phyloP scores from a whole-genome alignment of 768 basidiomycete genomes.

The Suillus occidentalis region DNA sequence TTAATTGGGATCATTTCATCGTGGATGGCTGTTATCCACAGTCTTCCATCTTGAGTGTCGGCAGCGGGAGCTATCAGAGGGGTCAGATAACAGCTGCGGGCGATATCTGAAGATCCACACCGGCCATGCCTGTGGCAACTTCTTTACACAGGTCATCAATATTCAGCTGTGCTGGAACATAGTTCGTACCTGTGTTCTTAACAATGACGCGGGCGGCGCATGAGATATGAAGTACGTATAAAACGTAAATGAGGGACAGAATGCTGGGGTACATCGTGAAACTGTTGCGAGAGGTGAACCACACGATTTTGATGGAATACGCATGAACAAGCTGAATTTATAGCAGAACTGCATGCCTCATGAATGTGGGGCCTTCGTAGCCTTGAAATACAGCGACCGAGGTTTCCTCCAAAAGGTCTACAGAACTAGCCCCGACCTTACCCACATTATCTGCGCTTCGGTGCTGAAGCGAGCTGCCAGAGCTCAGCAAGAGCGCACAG shows the following conservation, averaged over 20 bases:
- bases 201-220: not conserved
- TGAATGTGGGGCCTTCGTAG: slow-evolving; percentile 1
- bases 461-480: not conserved
- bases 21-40: not conserved
- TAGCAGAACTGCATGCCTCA: not conserved
- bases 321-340: not conserved
- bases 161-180: not conserved
- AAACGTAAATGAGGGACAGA: not conserved
- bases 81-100: not conserved
- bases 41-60: not conserved
- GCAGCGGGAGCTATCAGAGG: not conserved
- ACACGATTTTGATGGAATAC: not conserved
- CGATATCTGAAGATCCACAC: not conserved
- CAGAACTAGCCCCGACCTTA: not conserved
- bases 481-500: not conserved
- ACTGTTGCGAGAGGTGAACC: not conserved
- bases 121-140: not conserved
- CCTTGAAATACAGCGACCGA: not conserved
- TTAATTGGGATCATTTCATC: not conserved
- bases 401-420: not conserved
- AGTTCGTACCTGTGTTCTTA: not conserved
- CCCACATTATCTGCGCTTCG: slow-evolving; percentile 1
- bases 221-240: not conserved
- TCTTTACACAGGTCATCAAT: not conserved
- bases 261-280: not conserved